phyloP scores from a whole-genome alignment of 345 rosid genomes.

The Citrus glauca region DNA sequence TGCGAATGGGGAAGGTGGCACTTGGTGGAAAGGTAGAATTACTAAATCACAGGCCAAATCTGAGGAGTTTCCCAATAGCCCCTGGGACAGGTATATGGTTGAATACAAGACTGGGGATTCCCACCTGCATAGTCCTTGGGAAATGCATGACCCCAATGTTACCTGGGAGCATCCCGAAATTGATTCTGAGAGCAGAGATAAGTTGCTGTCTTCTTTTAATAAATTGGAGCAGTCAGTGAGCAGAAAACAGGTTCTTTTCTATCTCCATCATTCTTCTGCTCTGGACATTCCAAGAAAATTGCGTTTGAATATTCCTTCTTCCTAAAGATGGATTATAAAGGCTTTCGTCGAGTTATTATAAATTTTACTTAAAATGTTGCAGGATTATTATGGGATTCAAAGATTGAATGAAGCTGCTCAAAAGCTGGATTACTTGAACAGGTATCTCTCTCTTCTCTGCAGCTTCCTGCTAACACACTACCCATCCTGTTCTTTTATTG shows the following conservation, averaged over 20 bases:
- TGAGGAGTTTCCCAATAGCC: constrained; percentile 74
- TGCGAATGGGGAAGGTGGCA: constrained; percentile 60
- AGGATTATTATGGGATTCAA: constrained; percentile 79
- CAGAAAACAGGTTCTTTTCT: constrained; percentile 50
- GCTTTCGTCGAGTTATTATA: not conserved
- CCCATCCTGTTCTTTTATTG: not conserved
- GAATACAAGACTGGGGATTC: constrained; percentile 50
- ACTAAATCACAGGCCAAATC: constrained; percentile 53
- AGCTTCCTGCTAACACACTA: not conserved
- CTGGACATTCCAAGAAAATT: not conserved
- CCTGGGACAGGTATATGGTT: constrained; percentile 81
- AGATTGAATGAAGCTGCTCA: constrained; percentile 72
- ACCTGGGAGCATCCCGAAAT: constrained; percentile 59
- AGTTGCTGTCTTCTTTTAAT: constrained; percentile 48
- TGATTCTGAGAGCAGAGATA: constrained; percentile 42
- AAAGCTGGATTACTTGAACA: constrained; percentile 70
- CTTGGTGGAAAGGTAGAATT: constrained; percentile 88
- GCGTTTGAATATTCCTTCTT: not conserved
- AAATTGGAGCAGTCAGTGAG: constrained; percentile 55
- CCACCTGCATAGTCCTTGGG: constrained; percentile 90
- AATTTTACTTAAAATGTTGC: constrained; percentile 25
- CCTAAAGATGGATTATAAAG: not conserved
- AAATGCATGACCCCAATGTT: constrained; percentile 64
- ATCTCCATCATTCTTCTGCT: not conserved
- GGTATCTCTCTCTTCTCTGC: constrained; percentile 33